Percentiles rank a stretch among this genome's conserved stretches.
Conservation (phyloP, 1,284 basidiomycete species). For the Moesziomyces globuligerus region DNA sequence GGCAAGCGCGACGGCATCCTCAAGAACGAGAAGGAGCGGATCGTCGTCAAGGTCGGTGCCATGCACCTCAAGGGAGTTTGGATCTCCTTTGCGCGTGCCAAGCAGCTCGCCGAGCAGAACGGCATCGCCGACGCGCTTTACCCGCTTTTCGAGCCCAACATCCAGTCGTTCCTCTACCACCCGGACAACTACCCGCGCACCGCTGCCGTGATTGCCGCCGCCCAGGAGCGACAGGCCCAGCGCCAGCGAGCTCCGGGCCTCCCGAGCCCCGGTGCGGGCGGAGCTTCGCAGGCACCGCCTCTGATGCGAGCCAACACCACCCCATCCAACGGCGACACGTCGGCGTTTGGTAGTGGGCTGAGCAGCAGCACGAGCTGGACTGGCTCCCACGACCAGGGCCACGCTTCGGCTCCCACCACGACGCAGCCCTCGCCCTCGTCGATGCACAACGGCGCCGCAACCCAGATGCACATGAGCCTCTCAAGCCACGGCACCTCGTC, state of each 20-base stretch:
- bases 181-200: slow-evolving; percentile 67
- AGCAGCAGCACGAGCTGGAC: slow-evolving; percentile 50
- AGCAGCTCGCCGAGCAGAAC: slow-evolving; percentile 66
- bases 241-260: slow-evolving; percentile 51
- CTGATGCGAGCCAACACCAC: slow-evolving; percentile 59
- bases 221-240: slow-evolving; percentile 63
- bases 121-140: slow-evolving; percentile 64
- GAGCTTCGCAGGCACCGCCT: slow-evolving; percentile 44
- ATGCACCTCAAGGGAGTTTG: slow-evolving; percentile 68
- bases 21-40: slow-evolving; percentile 67
- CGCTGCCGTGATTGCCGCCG: slow-evolving; percentile 65
- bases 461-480: slow-evolving; percentile 50
- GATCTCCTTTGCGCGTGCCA: slow-evolving; percentile 66
- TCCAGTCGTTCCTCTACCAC: slow-evolving; percentile 66
- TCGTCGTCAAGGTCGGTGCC: slow-evolving; percentile 67
- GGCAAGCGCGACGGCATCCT: slow-evolving; percentile 67
- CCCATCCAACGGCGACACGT: slow-evolving; percentile 44
- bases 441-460: slow-evolving; percentile 40
- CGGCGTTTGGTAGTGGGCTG: slow-evolving; percentile 38
- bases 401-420: slow-evolving; percentile 47
- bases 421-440: slow-evolving; percentile 47
- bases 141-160: slow-evolving; percentile 67
- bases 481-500: slow-evolving; percentile 46
- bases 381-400: slow-evolving; percentile 45
- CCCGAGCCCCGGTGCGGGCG: slow-evolving; percentile 43